phyloP scores from a whole-genome alignment of 345 rosid genomes.

The Aquilaria sinensis region DNA sequence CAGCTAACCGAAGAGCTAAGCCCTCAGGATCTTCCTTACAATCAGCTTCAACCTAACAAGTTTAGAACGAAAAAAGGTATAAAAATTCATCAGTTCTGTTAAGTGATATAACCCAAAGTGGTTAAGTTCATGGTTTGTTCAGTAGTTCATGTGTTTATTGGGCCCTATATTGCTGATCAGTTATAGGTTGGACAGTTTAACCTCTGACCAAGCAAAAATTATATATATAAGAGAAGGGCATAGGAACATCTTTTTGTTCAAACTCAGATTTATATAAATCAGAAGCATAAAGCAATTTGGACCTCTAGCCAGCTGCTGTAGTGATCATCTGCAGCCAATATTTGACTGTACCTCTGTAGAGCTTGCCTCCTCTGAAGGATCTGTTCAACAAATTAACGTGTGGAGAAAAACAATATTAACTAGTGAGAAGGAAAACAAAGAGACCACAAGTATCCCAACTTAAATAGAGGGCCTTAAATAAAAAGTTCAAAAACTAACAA shows the following conservation, averaged over 20 bases:
- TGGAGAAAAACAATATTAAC: constrained; percentile 4
- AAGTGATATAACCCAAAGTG: no score
- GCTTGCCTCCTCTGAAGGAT: constrained; percentile 80
- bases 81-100: neutral
- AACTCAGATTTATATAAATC: constrained; percentile 5
- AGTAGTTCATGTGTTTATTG: no score
- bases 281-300: constrained; percentile 20
- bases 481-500: constrained; percentile 5
- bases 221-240: neutral
- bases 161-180: no score
- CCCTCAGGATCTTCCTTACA: constrained; percentile 96
- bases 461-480: constrained; percentile 5
- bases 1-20: constrained; percentile 92
- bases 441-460: constrained; percentile 6
- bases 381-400: constrained; percentile 26
- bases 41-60: constrained; percentile 75
- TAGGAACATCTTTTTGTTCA: neutral
- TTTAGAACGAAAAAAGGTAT: constrained; percentile 13
- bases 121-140: no score
- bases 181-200: neutral
- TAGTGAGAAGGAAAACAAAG: constrained; percentile 8
- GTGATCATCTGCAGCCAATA: constrained; percentile 77
- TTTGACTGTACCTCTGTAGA: constrained; percentile 84
- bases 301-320: constrained; percentile 99
- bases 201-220: neutral